phyloP scores from a whole-genome alignment of 2,329 filamentous ascomycete species.

The Aspergillus proliferans region DNA sequence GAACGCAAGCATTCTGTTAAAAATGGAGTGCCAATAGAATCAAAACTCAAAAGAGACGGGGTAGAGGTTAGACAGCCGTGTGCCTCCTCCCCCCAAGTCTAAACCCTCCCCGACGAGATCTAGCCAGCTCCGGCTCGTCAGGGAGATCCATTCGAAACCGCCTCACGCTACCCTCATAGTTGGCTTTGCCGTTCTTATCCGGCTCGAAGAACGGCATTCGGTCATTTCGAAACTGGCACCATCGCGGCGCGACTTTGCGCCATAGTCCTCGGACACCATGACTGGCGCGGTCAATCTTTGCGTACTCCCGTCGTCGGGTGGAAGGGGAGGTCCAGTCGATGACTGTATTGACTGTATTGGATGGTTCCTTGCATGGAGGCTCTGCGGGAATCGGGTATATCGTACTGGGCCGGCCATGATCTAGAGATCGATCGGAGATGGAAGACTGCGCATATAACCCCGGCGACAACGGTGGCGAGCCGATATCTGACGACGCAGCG shows the following conservation, averaged over 20 bases:
- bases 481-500: slow-evolving; percentile 8
- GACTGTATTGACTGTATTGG: slow-evolving; percentile 36
- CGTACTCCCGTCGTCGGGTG: slow-evolving; percentile 40
- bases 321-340: slow-evolving; percentile 44
- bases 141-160: slow-evolving; percentile 40
- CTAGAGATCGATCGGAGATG: slow-evolving; percentile 1
- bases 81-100: not conserved
- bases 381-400: not conserved
- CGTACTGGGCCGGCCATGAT: not conserved
- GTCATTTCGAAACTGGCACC: slow-evolving; percentile 28
- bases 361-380: slow-evolving; percentile 16
- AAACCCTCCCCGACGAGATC: not conserved
- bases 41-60: too few relatives aligned
- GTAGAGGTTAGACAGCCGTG: not conserved
- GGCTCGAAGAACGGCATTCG: slow-evolving; percentile 39
- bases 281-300: slow-evolving; percentile 49
- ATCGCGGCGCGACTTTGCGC: slow-evolving; percentile 36
- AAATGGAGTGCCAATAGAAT: too few relatives aligned
- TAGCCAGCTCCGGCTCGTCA: slow-evolving; percentile 19
- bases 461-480: slow-evolving; percentile 11
- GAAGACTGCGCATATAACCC: slow-evolving; percentile 1
- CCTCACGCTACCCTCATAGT: slow-evolving; percentile 41
- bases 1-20: too few relatives aligned
- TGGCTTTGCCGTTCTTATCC: slow-evolving; percentile 26
- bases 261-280: slow-evolving; percentile 39